Percentiles rank a stretch among this genome's conserved stretches.
Evolutionary conservation across 140 eudicot species (phyloP).

Genomic region (Anethum foeniculum): DNA sequence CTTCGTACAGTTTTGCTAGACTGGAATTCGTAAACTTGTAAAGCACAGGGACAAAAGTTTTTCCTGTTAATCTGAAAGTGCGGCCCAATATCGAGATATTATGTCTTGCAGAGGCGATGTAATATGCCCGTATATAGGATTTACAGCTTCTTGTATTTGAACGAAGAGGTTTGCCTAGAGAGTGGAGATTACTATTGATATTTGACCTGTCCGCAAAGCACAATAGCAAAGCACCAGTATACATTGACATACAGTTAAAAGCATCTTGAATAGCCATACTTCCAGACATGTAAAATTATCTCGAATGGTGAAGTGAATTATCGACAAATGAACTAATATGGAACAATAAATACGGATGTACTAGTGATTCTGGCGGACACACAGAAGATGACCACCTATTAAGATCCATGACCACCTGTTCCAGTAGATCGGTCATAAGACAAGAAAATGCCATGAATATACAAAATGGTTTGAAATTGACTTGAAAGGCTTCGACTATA

Average conservation of each 20-base stretch:
- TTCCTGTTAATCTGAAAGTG: slow-evolving; percentile 29
- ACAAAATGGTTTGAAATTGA: not conserved
- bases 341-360: slow-evolving; percentile 39
- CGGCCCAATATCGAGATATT: slow-evolving; percentile 29
- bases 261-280: slow-evolving; percentile 54
- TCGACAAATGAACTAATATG: slow-evolving; percentile 54
- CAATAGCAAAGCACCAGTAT: slow-evolving; percentile 37
- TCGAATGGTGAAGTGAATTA: slow-evolving; percentile 34
- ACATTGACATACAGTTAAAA: slow-evolving; percentile 47
- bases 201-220: slow-evolving; percentile 47
- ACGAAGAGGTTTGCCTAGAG: slow-evolving; percentile 15
- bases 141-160: slow-evolving; percentile 19
- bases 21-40: slow-evolving; percentile 47
- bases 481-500: not conserved
- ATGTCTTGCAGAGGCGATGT: slow-evolving; percentile 21
- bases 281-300: slow-evolving; percentile 36
- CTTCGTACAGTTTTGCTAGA: slow-evolving; percentile 30
- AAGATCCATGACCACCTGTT: slow-evolving; percentile 28
- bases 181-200: slow-evolving; percentile 16
- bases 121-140: slow-evolving; percentile 19
- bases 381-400: slow-evolving; percentile 29
- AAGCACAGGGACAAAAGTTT: slow-evolving; percentile 35
- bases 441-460: not conserved
- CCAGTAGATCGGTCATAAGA: not conserved
- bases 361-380: slow-evolving; percentile 39